Base-by-base conservation (phyloP, 1,284 basidiomycete genomes). In the Austropuccinia psidii region DNA sequence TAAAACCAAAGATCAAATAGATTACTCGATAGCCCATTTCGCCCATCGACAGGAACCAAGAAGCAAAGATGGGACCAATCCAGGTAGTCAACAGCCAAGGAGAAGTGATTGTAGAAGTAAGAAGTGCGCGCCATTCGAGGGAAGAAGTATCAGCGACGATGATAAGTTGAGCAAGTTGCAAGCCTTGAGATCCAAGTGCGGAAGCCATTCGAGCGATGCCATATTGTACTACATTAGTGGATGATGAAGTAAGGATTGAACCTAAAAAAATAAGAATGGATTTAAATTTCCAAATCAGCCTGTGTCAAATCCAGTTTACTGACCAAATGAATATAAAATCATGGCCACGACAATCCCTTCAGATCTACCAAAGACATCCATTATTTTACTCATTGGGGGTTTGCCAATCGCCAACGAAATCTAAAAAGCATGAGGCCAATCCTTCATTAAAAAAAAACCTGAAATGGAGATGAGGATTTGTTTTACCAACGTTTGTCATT, bases 91-190 rank as follows among this genome's bases (percentile, higher is more conserved):
- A 24, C 35, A 79, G 66, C 79, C 79, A 80, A 0, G 79, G 79
- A 3, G 78, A 73, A 19, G 78, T 78, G 39, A 79, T 77, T 11
- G 78, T 79, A 41, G 77, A 76, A 27, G 77, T 77, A 57, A 79
- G 75, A 21, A 80, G 72, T 13, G 76, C 78, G 31, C 79, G 79
- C 31, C 77, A 78, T 4, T 77, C 72, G 0, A 80, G 75, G 2
- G 78, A 76, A 2, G 79, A 77, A 39, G 79, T 80, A 72, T 80
- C 79, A 19, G 77, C 79, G 8, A 80, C 77, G 45, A 80, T 77
- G 60, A 80, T 77, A 66, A 79, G 77, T 54, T 79, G 78, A 2
- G 77, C 76, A 13, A 80, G 75, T 39, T 79, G 78, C 24, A 80
- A 74, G 15, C 79, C 79, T 73, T 79, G 78, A 0, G 76, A 76